Base-by-base conservation (phyloP, 192 early-diverging fungal genomes). In the Backusella liffmaniae region DNA sequence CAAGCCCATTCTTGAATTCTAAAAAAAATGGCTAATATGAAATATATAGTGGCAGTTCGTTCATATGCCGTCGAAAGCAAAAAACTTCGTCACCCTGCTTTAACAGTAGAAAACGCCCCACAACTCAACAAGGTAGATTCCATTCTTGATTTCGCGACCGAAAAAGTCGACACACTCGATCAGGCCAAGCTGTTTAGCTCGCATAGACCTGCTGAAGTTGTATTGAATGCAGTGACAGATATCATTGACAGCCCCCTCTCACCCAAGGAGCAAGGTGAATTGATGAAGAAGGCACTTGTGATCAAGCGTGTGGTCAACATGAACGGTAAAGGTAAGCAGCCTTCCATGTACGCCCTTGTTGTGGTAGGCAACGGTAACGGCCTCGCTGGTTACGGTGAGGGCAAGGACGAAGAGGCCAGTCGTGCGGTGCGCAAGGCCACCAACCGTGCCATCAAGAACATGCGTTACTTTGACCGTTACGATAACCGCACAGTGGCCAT, bases 301-400 rank as follows among this genome's bases (percentile, higher is more conserved):
- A 86, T 94, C 29, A 92, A 92, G 80, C 89, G 92, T 46, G 91
- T 91, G 2, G 89, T 91, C 59, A 92, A 93, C 78, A 90, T 92
- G 90, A 94, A 92, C 37, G 87, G 88, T 21, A 92, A 90, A 74
- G 94, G 94, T 70, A 94, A 94, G 77, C 84, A 91, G 30, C 90
- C 92, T 39, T 91, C 91, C 35, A 91, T 95, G 87, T 96, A 94
- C 37, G 95, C 95, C 1, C 77, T 97, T 53, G 98, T 99, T 7
- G 95, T 98, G 4, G 97, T 99, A 5, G 98, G 98, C 5, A 96
- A 98, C 77, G 94, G 94, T 8, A 87, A 91, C 46, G 98, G 98
- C 1, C 85, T 92, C 44, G 96, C 95, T 7, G 97, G 98, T 21
- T 97, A 92, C 78, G 98, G 98, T 23, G 94, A 96, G 81, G 98